A percentile compares a stretch with the other conserved stretches of the same genome.
phyloP scores from a whole-genome alignment of 179 eudicot species.

The Silene vulgaris region DNA sequence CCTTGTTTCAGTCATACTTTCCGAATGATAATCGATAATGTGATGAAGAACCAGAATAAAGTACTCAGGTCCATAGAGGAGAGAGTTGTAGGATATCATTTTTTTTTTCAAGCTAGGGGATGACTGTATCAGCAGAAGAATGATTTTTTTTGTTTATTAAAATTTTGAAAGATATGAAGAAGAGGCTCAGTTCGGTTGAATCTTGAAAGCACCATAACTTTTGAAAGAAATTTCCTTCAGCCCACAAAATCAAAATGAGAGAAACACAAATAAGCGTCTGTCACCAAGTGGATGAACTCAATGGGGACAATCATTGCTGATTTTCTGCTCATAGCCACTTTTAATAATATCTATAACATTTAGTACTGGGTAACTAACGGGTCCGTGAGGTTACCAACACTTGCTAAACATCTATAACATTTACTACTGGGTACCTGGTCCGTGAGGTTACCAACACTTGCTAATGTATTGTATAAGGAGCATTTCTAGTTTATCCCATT shows the following conservation, averaged over 20 bases:
- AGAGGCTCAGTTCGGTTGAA: not conserved
- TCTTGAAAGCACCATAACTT: not conserved
- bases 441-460: not conserved
- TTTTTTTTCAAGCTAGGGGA: too few species aligned
- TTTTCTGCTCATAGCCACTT: constrained; percentile 10
- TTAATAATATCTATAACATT: not conserved
- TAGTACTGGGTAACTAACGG: not conserved
- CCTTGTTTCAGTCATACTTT: too few species aligned
- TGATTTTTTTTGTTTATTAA: too few species aligned
- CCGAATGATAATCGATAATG: too few species aligned
- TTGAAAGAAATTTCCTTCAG: not conserved
- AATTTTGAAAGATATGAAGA: too few species aligned
- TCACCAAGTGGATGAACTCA: not conserved
- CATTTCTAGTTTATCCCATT: not conserved
- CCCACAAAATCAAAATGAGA: constrained; percentile 10
- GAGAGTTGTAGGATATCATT: too few species aligned
- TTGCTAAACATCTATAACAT: not conserved
- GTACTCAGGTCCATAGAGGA: too few species aligned
- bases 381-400: not conserved
- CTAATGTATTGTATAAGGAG: not conserved
- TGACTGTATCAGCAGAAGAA: too few species aligned
- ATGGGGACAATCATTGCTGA: not conserved
- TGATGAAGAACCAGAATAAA: too few species aligned
- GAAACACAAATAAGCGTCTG: not conserved
- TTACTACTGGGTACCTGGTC: not conserved